Evolutionary conservation across 1,139 yeast genomes (phyloP).

Genomic region (Protomyces inundatus): DNA sequence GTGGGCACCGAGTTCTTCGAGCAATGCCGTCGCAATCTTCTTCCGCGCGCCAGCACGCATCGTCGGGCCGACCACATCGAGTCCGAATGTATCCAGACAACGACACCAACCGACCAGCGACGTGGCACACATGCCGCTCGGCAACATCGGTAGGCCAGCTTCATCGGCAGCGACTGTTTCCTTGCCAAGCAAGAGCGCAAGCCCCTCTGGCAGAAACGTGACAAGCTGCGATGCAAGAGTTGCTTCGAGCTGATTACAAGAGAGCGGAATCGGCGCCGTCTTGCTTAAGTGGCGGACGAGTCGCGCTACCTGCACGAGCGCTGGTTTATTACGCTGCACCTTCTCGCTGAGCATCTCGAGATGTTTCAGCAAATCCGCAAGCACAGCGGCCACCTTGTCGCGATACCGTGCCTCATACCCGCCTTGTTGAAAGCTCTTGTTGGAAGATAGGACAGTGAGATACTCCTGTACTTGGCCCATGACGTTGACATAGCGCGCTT

Average conservation of each 20-base stretch:
- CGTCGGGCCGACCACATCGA: conserved; percentile 11
- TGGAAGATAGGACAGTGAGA: background rate
- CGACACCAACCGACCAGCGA: background rate
- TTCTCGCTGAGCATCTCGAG: background rate
- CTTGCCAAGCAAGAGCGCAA: background rate
- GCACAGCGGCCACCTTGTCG: background rate
- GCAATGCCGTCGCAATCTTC: background rate
- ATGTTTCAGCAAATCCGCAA: background rate
- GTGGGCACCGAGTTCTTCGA: background rate
- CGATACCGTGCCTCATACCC: background rate
- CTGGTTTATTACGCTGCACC: background rate
- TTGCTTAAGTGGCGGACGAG: background rate
- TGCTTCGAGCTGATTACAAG: background rate
- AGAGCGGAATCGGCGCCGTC: background rate
- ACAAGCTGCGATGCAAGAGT: background rate
- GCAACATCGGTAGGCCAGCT: background rate
- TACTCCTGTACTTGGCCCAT: background rate
- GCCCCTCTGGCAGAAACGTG: background rate
- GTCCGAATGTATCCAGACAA: background rate
- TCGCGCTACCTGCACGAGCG: background rate
- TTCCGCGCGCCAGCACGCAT: conserved; percentile 5
- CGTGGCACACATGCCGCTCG: background rate
- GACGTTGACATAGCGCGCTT: background rate
- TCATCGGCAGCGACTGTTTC: background rate
- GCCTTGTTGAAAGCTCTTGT: background rate